Evolutionary conservation across 495 filamentous ascomycete species (phyloP).

Genomic region (Pyronema omphalodes): DNA sequence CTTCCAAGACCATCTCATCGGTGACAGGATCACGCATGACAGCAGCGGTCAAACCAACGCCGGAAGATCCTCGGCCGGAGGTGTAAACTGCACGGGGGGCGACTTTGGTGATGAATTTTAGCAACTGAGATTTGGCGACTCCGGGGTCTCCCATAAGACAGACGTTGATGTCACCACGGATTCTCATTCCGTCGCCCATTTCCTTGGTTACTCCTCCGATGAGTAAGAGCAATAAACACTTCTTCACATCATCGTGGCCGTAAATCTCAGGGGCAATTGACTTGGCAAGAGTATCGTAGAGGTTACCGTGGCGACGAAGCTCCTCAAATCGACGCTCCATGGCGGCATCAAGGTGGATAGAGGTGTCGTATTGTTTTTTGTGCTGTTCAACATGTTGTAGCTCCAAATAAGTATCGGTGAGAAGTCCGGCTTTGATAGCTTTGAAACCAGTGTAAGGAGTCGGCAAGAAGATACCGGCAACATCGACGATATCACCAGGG

Average conservation of each 20-base stretch:
- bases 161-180: slow-evolving; percentile 95
- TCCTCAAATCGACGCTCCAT: slow-evolving; percentile 65
- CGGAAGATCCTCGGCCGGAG: slow-evolving; percentile 84
- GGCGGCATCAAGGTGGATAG: slow-evolving; percentile 51
- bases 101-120: slow-evolving; percentile 97
- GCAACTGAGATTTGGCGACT: slow-evolving; percentile 93
- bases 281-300: slow-evolving; percentile 84
- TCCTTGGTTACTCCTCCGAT: slow-evolving; percentile 94
- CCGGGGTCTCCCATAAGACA: slow-evolving; percentile 98
- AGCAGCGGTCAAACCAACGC: slow-evolving; percentile 91
- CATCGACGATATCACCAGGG: slow-evolving; percentile 83
- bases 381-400: slow-evolving; percentile 85
- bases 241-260: slow-evolving; percentile 93
- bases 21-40: slow-evolving; percentile 98
- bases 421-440: slow-evolving; percentile 79
- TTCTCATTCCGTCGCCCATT: slow-evolving; percentile 95
- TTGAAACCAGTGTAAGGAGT: slow-evolving; percentile 97
- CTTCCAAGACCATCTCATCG: slow-evolving; percentile 96
- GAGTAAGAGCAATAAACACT: slow-evolving; percentile 79
- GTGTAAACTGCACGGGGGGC: slow-evolving; percentile 95
- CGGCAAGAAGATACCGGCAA: slow-evolving; percentile 87
- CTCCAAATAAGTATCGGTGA: slow-evolving; percentile 94
- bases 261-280: slow-evolving; percentile 97
- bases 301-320: slow-evolving; percentile 61
- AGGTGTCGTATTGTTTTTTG: slow-evolving; percentile 90